A percentile compares a stretch with the other conserved stretches of the same genome.
These are phyloP conservation scores for Salix brachista DNA, from an alignment of 345 rosid genomes.

Conservation along the genomic window DNA sequence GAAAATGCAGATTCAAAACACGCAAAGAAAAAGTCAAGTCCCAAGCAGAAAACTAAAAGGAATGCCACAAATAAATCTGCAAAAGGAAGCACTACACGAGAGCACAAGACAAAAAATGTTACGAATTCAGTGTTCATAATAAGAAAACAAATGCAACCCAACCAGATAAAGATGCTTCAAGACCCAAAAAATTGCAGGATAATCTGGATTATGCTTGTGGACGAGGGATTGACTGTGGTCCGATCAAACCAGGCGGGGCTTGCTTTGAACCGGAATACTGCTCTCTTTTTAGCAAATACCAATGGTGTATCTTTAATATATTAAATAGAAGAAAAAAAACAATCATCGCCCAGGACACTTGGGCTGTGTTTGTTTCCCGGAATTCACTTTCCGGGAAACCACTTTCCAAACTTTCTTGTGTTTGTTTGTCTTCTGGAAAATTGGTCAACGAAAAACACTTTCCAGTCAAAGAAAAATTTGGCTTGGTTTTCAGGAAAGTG, in stretches of 20 bases:
- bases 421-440: no score
- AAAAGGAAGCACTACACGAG: slow-evolving; percentile 21
- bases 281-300: no score
- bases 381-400: no score
- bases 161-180: slow-evolving; percentile 23
- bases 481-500: no score
- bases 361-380: no score
- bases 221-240: slow-evolving; percentile 54
- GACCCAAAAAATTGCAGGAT: slow-evolving; percentile 48
- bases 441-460: no score
- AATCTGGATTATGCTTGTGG: slow-evolving; percentile 77
- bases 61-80: slow-evolving; percentile 17
- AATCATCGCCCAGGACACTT: no score
- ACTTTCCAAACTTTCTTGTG: no score
- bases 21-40: slow-evolving; percentile 21
- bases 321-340: no score
- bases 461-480: no score
- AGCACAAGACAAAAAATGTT: slow-evolving; percentile 26
- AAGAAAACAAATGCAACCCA: slow-evolving; percentile 28
- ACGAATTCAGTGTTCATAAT: slow-evolving; percentile 19
- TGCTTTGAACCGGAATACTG: no score
- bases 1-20: slow-evolving; percentile 38
- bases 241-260: slow-evolving; percentile 61
- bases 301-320: no score
- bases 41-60: slow-evolving; percentile 23